Base-by-base conservation (phyloP, 225 moss, liverwort and hornwort genomes). In the Pseudisothecium myosuroides region DNA sequence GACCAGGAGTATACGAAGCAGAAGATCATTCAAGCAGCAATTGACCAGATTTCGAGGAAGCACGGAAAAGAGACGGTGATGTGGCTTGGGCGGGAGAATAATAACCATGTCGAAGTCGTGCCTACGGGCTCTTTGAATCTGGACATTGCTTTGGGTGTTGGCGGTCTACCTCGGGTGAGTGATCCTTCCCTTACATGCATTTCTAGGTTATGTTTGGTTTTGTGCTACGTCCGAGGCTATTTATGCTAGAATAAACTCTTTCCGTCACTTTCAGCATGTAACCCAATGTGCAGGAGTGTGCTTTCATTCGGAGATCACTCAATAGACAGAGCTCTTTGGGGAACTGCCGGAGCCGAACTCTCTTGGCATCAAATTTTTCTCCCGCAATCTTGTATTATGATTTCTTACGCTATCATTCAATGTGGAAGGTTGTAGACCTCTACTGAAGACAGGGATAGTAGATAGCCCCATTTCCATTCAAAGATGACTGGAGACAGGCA, bases 51-150 rank as follows among this genome's bases (percentile, higher is more conserved):
- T 87, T 80, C 91, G 41, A 93, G 92, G 86, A 92, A 94, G 86
- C 95, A 93, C 84, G 96, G 96, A 9, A 96, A 93, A 84, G 96
- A 96, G 80, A 91, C 96, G 80, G 93, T 97, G 41, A 96, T 97
- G 92, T 96, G 96, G 96, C 93, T 97, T n/a, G 96, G 96, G 58
- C 95, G 95, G 56, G 93, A 92, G 83, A 92, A 34, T 49, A 83
- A 90, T 52, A 89, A 87, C 71, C 90, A 93, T 88, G 94, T 97
- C 65, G 94, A 96, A 31, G 94, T 97, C 82, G 90, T 97, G 54
- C 88, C 96, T 17, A 96, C 96, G 61, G 96, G 96, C 43, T 97
- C 96, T 78, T 85, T 97, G 43, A 92, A 94, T 77, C 95, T 97
- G 83, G 96, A 97, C 89, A 87, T 96, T 82, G 96, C 96, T 85